Evolutionary conservation across 257 asterid species (phyloP), one percentile per base, ranked within the genome.

Genomic region (Leptodermis oblonga): DNA sequence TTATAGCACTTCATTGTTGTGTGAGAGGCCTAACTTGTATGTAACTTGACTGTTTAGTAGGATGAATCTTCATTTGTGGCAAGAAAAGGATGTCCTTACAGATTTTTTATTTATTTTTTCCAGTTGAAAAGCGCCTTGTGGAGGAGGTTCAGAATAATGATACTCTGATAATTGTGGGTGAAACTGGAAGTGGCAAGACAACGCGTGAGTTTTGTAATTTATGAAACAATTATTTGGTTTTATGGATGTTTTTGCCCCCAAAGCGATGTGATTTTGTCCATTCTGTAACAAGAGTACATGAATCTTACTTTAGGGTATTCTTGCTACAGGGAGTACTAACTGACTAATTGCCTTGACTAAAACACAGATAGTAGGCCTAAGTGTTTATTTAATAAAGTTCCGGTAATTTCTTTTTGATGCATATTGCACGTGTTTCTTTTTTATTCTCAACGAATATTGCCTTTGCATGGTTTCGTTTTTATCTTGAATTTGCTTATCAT

Each of bases 141-240:
- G 99, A 90, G 78, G 97, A 93, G 86, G 90, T 88, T 68, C 74
- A 78, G 62, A 85, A 81, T n/a, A 84, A 90, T 54, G 92, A 86
- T 73, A 77, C 93, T 4, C 85, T 93, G 53, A 90, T 93, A 73
- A 82, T 93, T 81, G 99, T 93, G 58, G 99, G 99, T 80, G 97
- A 93, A 80, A 90, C 99, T 69, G 96, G 96, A 52, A 93, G 98
- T 71, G 98, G 98, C 77, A 90, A 93, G 83, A 93, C 98, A 70
- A 93, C 98, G 41, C 98, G 98, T 93, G 82, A 88, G 98, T 80
- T 59, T 61, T 71, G 30, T 36, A 18, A n/a, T 36, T 18, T 61
- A 6, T 61, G 25, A 37, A 56, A 12, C 61, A 28, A n/a, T n/a
- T n/a, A n/a, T 12, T 3, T 9, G 23, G 30, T 53, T 26, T 26